Base-by-base conservation (phyloP, 495 filamentous ascomycete species). In the Xylaria telfairii region DNA sequence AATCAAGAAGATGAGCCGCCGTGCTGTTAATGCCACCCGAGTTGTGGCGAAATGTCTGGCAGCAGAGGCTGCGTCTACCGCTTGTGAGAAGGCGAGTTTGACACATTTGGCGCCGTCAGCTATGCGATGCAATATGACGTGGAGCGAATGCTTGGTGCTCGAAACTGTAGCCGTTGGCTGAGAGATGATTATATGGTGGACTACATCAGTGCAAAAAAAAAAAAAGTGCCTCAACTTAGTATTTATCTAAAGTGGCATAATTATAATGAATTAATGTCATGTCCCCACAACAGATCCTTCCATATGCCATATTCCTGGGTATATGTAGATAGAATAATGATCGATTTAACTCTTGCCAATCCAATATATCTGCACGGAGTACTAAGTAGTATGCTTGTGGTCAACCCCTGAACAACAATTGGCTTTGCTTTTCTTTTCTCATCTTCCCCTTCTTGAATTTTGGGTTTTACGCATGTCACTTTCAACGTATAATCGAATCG, bases 161-260 rank as follows among this genome's bases (percentile, higher is more conserved):
- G 81, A 91, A 24, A 91, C 94, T 59, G 91, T 92, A 7, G 92
- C 91, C 1, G 90, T 94, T 1, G 92, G 90, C 76, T 83, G 89
- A 71, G 92, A 94, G 81, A 94, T 93, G 92, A 91, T 94, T 63
- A n/a, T n/a, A n/a, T n/a, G n/a, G 78, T 92, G 83, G 93, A 92
- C 70, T 93, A 89, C 73, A 86, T 94, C n/a, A 87, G 87, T 28
- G 91, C n/a, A n/a, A n/a, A n/a, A n/a, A n/a, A n/a, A n/a, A 37
- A 95, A 79, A 92, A 90, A 79, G 91, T 89, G 0, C 79, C 94
- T 39, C 79, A 79, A 12, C 77, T 90, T 86, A 84, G 68, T 88
- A 87, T 73, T 86, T 71, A 42, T 24, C 46, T 3, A 28, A 54
- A 17, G 21, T 54, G 47, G 4, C 26, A 9, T 13, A 42, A 41